Base-by-base conservation (phyloP, 768 basidiomycete species). In the Leccinum barrowsii region DNA sequence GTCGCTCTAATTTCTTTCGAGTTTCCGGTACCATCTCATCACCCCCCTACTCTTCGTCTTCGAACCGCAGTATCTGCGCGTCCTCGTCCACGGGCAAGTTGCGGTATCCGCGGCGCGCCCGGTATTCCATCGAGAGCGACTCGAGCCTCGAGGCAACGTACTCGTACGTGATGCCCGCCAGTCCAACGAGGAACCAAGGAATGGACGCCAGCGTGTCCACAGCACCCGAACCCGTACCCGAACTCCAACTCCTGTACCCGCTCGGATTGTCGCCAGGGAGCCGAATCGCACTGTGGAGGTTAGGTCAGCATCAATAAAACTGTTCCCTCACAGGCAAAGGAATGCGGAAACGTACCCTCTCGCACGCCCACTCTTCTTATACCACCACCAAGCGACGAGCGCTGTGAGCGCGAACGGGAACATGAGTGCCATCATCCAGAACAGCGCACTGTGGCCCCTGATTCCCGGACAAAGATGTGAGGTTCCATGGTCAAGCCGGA, bases 121-220 rank as follows among this genome's bases (percentile, higher is more conserved):
- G 75, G 61, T 83, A 77, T 47, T 76, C 69, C 32, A 74, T 63
- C 4, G 70, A 68, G 4, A 74, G 7, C 1, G 63, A 62, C 15
- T 82, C 83, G 48, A 82, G 61, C 53, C 71, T 76, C 21, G 82
- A 83, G 0, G 78, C 67, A 2, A 86, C 78, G 73, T 82, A 85
- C 68, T 87, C 88, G 75, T 82, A 87, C 3, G 84, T 89, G 57
- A 92, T 84, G 2, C 89, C 84, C 0, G 78, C 82, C 22, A 94
- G 64, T 21, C 94, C 95, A 46, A 97, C 65, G 52, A 96, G 69
- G 78, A 90, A 95, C 86, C 89, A 95, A 0, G 95, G 95, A 2
- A 98, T 82, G 10, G 90, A 92, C 1, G 91, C 92, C 44, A 97
- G 67, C 3, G 91, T 94, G 21, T 80, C 85, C 57, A 94, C 58